phyloP scores from a whole-genome alignment of 768 basidiomycete species.

The Hygrophorus russula region DNA sequence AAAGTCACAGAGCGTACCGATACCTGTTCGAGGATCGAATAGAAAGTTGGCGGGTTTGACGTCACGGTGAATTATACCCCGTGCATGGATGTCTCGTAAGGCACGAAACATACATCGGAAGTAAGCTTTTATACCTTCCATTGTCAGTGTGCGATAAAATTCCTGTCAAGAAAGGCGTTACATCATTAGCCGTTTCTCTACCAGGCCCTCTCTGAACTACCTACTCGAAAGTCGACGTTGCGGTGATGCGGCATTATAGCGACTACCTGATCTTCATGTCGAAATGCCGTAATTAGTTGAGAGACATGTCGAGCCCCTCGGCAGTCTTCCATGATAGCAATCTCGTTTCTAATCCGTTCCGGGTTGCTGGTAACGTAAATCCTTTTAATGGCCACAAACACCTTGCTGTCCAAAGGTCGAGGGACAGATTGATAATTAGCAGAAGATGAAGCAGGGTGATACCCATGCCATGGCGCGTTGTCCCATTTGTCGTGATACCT shows the following conservation, averaged over 20 bases:
- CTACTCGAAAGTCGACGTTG: constrained; percentile 87
- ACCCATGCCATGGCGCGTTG: constrained; percentile 62
- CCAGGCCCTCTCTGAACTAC: constrained; percentile 17
- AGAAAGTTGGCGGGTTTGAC: constrained; percentile 98
- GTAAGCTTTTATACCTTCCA: constrained; percentile 73
- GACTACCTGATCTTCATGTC: constrained; percentile 85
- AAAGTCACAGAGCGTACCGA: constrained; percentile 88
- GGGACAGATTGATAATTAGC: constrained; percentile 50
- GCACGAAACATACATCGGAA: constrained; percentile 88
- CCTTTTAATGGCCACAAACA: constrained; percentile 89
- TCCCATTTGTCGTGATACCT: constrained; percentile 66
- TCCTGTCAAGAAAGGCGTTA: constrained; percentile 31
- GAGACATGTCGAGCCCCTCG: constrained; percentile 81
- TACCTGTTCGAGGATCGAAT: constrained; percentile 73
- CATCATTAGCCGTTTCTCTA: background rate
- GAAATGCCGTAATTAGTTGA: constrained; percentile 90
- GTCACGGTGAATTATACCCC: constrained; percentile 89
- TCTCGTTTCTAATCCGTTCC: constrained; percentile 84
- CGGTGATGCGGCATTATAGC: constrained; percentile 89
- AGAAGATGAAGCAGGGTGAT: constrained; percentile 49
- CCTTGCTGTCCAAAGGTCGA: constrained; percentile 32
- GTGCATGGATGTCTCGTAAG: constrained; percentile 75
- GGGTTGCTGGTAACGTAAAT: constrained; percentile 97
- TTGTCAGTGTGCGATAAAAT: constrained; percentile 65
- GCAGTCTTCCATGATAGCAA: constrained; percentile 78